Base-by-base conservation (phyloP, 352 stramenopile genomes). In the Phytophthora fragariae region DNA sequence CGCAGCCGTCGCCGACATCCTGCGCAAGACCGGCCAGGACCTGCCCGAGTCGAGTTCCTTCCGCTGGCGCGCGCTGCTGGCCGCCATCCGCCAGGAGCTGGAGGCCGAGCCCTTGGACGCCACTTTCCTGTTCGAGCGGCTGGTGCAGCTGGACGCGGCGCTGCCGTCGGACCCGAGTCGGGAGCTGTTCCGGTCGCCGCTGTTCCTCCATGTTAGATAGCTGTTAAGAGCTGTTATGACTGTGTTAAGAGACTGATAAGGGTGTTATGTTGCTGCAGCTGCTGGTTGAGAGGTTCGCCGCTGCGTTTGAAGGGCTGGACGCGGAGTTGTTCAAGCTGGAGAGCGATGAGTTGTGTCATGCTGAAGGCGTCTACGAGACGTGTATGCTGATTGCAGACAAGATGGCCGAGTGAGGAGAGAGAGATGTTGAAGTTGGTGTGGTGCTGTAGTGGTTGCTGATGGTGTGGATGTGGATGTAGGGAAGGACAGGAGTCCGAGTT, bases 271-370 rank as follows among this genome's bases (percentile, higher is more conserved):
- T 54, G 19, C 8, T 57, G 21, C 24, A 95, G 88, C 65, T 94
- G 33, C 54, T 91, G 39, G 84, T 90, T 3, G 74, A 92, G 62
- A 79, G 86, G n/a, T 86, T 93, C 35, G 84, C 81, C 1, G 72
- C 74, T 19, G 77, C 79, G 14, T 89, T 90, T 62, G 73, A 81
- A 31, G 75, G 74, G 2, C 79, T 85, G 52, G 80, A 92, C 54
- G 74, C 71, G 11, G 85, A 91, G 21, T 53, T 89, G 14, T 95
- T 95, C 61, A 91, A 89, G 50, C 59, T 90, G 14, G 85, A 95
- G 58, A 88, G 84, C 39, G 88, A 93, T 35, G 72, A 90, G 44
- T 59, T 95, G 65, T 88, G 75, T 54, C 77, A 84, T 62, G 72
- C 68, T 0, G 88, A 92, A 14, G 83, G 83, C 19, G 78, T 92